Percentiles rank a stretch among this genome's conserved stretches.
Evolutionary conservation across 768 basidiomycete species (phyloP).

Genomic region (Krasilnikovozyma curviuscula): DNA sequence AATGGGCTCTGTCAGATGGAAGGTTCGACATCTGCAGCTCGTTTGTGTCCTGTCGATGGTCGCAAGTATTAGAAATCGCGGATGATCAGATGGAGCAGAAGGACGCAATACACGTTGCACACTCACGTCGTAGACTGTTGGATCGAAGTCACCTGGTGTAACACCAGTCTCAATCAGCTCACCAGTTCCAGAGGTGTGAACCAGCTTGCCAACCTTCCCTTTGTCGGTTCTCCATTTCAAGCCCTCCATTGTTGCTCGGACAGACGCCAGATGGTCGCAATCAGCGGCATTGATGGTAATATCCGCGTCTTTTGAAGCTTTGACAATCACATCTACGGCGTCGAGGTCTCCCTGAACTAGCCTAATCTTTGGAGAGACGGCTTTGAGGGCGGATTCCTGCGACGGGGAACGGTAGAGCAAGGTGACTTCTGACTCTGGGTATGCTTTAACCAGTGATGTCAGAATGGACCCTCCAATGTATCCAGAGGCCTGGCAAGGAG

Average conservation of each 20-base stretch:
- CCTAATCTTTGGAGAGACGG: too few species aligned
- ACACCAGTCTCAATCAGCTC: background rate
- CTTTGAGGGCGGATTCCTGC: too few species aligned
- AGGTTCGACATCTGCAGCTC: background rate
- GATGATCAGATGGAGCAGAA: background rate
- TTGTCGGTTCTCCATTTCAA: background rate
- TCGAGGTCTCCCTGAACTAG: too few species aligned
- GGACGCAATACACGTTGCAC: too few species aligned
- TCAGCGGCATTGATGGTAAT: slow-evolving; percentile 7
- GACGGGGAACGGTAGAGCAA: too few species aligned
- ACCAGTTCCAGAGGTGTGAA: slow-evolving; percentile 9
- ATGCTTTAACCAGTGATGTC: too few species aligned
- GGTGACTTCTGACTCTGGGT: too few species aligned
- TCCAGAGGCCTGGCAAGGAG: too few species aligned
- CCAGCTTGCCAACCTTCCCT: background rate
- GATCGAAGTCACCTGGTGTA: slow-evolving; percentile 3
- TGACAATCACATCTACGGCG: too few species aligned
- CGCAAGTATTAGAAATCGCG: background rate
- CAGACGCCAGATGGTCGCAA: slow-evolving; percentile 1
- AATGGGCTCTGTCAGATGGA: background rate
- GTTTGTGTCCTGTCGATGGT: background rate
- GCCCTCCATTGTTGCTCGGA: slow-evolving; percentile 1
- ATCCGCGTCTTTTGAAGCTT: too few species aligned
- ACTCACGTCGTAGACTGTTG: slow-evolving; percentile 8
- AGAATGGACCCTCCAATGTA: too few species aligned